phyloP scores from a whole-genome alignment of 2,329 filamentous ascomycete species.

The Ilyonectria robusta region DNA sequence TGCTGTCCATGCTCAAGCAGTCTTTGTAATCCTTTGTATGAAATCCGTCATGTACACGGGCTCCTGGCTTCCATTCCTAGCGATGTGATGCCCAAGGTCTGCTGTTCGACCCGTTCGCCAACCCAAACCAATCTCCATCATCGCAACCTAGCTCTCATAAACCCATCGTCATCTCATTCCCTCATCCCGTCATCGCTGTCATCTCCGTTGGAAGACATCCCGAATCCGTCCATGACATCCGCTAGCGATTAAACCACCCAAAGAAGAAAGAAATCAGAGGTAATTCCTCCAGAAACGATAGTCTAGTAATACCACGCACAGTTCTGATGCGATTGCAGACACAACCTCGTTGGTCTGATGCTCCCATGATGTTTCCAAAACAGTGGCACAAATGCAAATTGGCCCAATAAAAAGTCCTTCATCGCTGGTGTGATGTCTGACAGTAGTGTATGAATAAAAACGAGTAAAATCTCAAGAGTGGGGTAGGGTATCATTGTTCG shows the following conservation, averaged over 20 bases:
- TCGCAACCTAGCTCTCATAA: constrained; percentile 25
- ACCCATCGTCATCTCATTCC: constrained; percentile 40
- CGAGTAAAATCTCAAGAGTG: constrained; percentile 35
- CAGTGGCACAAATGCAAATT: constrained; percentile 35
- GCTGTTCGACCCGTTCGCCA: constrained; percentile 21
- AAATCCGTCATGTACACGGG: constrained; percentile 19
- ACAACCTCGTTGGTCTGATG: constrained; percentile 28
- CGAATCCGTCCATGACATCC: constrained; percentile 7
- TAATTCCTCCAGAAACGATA: constrained; percentile 34
- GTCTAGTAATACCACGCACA: constrained; percentile 45
- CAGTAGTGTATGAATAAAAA: constrained; percentile 36
- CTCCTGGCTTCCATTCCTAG: constrained; percentile 18
- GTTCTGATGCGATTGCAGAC: constrained; percentile 31
- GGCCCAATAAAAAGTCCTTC: constrained; percentile 29
- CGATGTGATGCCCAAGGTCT: constrained; percentile 15
- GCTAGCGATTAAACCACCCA: constrained; percentile 40
- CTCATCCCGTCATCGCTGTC: constrained; percentile 30
- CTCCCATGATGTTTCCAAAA: constrained; percentile 39
- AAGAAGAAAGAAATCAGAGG: constrained; percentile 18
- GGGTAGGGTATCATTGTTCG: constrained; percentile 46
- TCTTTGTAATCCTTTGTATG: constrained; percentile 20
- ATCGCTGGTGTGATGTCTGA: constrained; percentile 38
- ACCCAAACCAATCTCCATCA: constrained; percentile 28
- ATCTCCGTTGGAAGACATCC: constrained; percentile 19
- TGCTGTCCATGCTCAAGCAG: constrained; percentile 27